Base-by-base conservation (phyloP, 306 rosid genomes). In the Ziziphus jujuba region DNA sequence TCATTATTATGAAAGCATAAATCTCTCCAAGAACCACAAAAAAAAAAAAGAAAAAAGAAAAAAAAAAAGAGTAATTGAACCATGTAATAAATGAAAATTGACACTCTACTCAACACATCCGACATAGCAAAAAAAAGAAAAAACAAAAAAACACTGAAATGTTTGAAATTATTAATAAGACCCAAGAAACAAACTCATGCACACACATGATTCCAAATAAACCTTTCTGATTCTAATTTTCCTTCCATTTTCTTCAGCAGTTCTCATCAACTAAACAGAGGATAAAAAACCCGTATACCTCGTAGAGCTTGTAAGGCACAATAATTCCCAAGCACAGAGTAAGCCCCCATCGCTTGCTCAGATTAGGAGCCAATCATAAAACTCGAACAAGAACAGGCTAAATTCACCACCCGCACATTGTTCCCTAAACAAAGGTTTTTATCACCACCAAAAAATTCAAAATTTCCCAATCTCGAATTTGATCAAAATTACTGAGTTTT, bases 331-430 rank as follows among this genome's bases (percentile, higher is more conserved):
- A 81, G 78, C 92, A 90, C 36, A 95, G 92, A 25, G 92, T 88
- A 70, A 95, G 97, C 99, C 89, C 99, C 97, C 99, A 95, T 75
- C 95, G 63, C 80, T 95, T 95, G 74, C 99, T 95, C 60, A 87
- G 96, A 64, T 90, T 87, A 14, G 87, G 65, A 62, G 97, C 73
- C 6, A 88, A 72, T 97, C 99, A 95, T 51, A 88, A n/a, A 54
- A 9, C 87, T 88, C 22, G 90, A 65, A 66, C 35, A 52, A 24
- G 53, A 25, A 35, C n/a, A 9, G 36, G 16, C 38, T 19, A 75
- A n/a, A 21, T 51, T 52, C 59, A 12, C 53, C 63, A 70, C 79
- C 91, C 83, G 77, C 23, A 23, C 54, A 65, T 67, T 34, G n/a
- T 28, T 45, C 54, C 63, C 54, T 74, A 58, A 61, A 61, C 53